Conservation (phyloP, 2,329 filamentous ascomycete species). For the Didymella pinodella region DNA sequence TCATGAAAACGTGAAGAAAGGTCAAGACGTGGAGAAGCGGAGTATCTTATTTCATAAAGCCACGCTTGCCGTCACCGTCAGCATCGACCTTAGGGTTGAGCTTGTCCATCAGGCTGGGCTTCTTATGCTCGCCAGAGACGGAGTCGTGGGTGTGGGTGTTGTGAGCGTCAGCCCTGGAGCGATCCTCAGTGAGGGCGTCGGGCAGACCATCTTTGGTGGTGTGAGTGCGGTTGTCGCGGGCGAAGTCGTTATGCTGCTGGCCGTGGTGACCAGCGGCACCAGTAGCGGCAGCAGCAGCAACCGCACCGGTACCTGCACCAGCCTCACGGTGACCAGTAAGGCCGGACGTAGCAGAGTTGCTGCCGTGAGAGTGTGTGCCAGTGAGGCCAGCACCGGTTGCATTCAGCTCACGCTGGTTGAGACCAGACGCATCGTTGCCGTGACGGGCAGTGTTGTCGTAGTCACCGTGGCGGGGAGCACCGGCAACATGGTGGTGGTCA, state of each 20-base stretch:
- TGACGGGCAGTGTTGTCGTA: conserved; percentile 20
- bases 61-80: conserved; percentile 64
- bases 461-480: conserved; percentile 29
- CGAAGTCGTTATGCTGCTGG: conserved; percentile 21
- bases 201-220: conserved; percentile 18
- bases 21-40: neutral
- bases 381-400: neutral
- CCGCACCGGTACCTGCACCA: neutral
- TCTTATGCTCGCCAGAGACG: conserved; percentile 33
- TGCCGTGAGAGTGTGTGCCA: neutral
- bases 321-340: neutral
- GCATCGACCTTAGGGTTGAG: conserved; percentile 62
- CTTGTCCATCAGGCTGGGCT: conserved; percentile 61
- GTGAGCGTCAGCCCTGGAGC: conserved; percentile 21
- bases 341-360: neutral
- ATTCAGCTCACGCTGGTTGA: conserved; percentile 12
- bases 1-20: conserved; percentile 5
- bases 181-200: conserved; percentile 30
- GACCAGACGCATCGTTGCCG: conserved; percentile 10
- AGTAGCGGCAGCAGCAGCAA: conserved; percentile 1
- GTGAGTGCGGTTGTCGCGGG: conserved; percentile 11
- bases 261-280: conserved; percentile 14
- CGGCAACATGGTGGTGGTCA: conserved; percentile 19
- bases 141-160: conserved; percentile 21
- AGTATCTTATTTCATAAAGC: conserved; percentile 60